Conservation (phyloP, 2,329 filamentous ascomycete genomes). For the Fusarium anguioides region DNA sequence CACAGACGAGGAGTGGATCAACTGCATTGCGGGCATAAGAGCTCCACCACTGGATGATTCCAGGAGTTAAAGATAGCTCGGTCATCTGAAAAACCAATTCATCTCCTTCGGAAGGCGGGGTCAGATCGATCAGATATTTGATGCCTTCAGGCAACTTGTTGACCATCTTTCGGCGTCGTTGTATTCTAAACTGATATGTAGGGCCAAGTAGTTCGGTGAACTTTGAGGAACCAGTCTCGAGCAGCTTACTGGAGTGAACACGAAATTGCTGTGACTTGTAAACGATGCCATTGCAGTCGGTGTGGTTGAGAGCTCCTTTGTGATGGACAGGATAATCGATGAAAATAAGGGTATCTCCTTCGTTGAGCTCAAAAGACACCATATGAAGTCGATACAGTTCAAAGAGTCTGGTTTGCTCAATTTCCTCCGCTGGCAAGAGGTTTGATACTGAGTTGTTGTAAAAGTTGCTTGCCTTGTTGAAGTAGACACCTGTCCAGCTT, state of each 20-base stretch:
- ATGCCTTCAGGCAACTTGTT: slow-evolving; percentile 56
- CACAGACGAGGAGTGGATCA: slow-evolving; percentile 45
- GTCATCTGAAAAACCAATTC: slow-evolving; percentile 70
- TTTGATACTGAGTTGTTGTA: background rate
- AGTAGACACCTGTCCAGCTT: slow-evolving; percentile 24
- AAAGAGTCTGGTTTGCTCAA: slow-evolving; percentile 38
- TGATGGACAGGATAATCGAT: slow-evolving; percentile 52
- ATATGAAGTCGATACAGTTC: slow-evolving; percentile 47
- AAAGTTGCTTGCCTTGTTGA: slow-evolving; percentile 30
- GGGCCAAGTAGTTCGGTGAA: slow-evolving; percentile 60
- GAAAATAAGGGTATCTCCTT: slow-evolving; percentile 59
- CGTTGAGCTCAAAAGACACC: slow-evolving; percentile 41
- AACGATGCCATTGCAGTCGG: slow-evolving; percentile 52
- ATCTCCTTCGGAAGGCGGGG: slow-evolving; percentile 70
- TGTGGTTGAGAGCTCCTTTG: slow-evolving; percentile 23
- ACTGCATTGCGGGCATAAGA: slow-evolving; percentile 50
- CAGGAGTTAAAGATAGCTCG: slow-evolving; percentile 66
- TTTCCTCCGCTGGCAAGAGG: slow-evolving; percentile 28
- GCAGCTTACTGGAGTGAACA: slow-evolving; percentile 60
- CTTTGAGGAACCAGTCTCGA: slow-evolving; percentile 58
- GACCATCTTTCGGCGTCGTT: slow-evolving; percentile 51
- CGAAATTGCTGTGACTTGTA: slow-evolving; percentile 54
- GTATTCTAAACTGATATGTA: slow-evolving; percentile 54
- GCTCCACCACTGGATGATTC: slow-evolving; percentile 66
- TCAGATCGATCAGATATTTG: slow-evolving; percentile 71